phyloP scores from a whole-genome alignment of 1,284 basidiomycete species.

The Cutaneotrichosporon cavernicola region DNA sequence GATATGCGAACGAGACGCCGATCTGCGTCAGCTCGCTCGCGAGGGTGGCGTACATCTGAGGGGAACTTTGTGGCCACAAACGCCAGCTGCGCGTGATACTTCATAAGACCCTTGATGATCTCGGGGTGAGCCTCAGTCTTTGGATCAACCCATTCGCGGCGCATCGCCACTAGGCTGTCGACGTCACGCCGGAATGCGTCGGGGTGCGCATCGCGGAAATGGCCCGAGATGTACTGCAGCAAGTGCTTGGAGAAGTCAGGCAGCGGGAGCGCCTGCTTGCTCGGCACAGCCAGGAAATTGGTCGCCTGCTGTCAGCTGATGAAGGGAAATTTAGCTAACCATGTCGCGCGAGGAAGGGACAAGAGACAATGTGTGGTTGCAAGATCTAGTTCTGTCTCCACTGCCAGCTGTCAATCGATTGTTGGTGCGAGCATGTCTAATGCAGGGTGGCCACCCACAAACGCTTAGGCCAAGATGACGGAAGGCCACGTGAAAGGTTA shows the following conservation, averaged over 20 bases:
- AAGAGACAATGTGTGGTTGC: neutral
- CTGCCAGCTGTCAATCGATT: neutral
- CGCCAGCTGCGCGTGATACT: slow-evolving; percentile 81
- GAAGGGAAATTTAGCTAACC: neutral
- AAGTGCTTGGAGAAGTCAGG: slow-evolving; percentile 61
- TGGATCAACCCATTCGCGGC: slow-evolving; percentile 63
- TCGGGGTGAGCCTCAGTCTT: slow-evolving; percentile 59
- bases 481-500: neutral
- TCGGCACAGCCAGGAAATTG: slow-evolving; percentile 74
- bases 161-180: slow-evolving; percentile 65
- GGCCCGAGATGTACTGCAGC: slow-evolving; percentile 66
- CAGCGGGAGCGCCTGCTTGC: slow-evolving; percentile 68
- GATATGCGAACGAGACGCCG: slow-evolving; percentile 70
- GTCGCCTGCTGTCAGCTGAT: slow-evolving; percentile 22
- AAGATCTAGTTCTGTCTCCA: neutral
- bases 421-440: neutral
- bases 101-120: slow-evolving; percentile 47
- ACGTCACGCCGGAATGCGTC: slow-evolving; percentile 84
- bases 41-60: slow-evolving; percentile 59
- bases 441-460: neutral
- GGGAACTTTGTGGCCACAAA: slow-evolving; percentile 74
- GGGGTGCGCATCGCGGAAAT: slow-evolving; percentile 75
- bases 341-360: neutral
- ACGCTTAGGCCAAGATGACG: neutral
- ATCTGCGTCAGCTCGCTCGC: slow-evolving; percentile 60